Conservation (phyloP, 148 eudicot genomes). For the Linanthus parryae region DNA sequence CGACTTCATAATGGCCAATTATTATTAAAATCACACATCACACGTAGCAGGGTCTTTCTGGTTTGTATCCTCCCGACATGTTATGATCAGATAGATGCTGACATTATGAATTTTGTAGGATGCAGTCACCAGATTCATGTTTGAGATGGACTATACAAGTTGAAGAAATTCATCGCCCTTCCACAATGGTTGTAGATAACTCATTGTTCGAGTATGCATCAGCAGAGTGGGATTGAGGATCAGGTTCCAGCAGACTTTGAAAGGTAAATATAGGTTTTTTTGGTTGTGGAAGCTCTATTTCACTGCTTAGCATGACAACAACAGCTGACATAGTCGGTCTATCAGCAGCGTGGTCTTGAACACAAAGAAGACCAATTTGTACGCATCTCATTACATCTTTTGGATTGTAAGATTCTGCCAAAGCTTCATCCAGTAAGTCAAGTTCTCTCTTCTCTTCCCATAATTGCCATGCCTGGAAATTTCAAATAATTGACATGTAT, state of each 20-base stretch:
- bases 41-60: too few relatives aligned
- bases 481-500: not conserved
- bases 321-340: conserved; percentile 9
- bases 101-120: too few relatives aligned
- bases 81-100: too few relatives aligned
- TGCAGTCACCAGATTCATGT: too few relatives aligned
- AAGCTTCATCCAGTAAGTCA: not conserved
- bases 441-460: not conserved
- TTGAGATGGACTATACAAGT: too few relatives aligned
- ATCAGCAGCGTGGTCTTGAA: conserved; percentile 8
- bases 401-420: too few relatives aligned
- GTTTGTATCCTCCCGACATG: too few relatives aligned
- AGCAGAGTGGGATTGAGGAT: conserved; percentile 2
- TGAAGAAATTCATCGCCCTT: conserved; percentile 1
- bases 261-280: conserved; percentile 3
- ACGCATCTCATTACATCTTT: conserved; percentile 7
- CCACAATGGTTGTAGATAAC: not conserved
- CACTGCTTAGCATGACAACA: conserved; percentile 8
- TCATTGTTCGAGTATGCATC: not conserved
- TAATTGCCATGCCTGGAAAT: conserved; percentile 7
- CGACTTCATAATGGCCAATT: too few relatives aligned
- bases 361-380: conserved; percentile 9
- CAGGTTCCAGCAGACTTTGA: not conserved
- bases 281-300: conserved; percentile 7
- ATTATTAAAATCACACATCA: too few relatives aligned